Evolutionary conservation across 2,329 filamentous ascomycete genomes (phyloP).

Genomic region (Aspergillus sp.): DNA sequence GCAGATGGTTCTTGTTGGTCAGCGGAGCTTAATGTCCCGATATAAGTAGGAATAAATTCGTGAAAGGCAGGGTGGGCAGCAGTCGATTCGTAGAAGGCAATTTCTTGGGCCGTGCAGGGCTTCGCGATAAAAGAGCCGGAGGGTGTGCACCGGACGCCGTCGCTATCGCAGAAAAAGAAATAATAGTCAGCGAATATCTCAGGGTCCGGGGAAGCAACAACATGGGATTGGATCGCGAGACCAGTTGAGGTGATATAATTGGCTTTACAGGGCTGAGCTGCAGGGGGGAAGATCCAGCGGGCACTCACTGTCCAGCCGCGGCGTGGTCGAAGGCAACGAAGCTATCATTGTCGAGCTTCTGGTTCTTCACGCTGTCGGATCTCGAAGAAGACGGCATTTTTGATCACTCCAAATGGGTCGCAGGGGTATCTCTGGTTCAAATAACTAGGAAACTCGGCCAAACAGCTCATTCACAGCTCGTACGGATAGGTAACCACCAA

Average conservation of each 20-base stretch:
- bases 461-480: slow-evolving; percentile 1
- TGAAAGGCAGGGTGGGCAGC: slow-evolving; percentile 70
- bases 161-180: slow-evolving; percentile 53
- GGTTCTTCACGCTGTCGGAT: slow-evolving; percentile 33
- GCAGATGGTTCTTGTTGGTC: slow-evolving; percentile 45
- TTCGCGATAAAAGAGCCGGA: slow-evolving; percentile 89
- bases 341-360: slow-evolving; percentile 38
- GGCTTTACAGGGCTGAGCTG: slow-evolving; percentile 10
- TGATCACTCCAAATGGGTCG: background rate
- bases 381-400: slow-evolving; percentile 34
- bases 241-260: background rate
- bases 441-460: background rate
- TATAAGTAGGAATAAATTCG: slow-evolving; percentile 78
- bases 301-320: slow-evolving; percentile 51
- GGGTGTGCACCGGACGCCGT: slow-evolving; percentile 82
- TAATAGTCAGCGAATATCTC: background rate
- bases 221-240: background rate
- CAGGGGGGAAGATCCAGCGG: slow-evolving; percentile 7
- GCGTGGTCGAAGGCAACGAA: slow-evolving; percentile 47
- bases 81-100: slow-evolving; percentile 84
- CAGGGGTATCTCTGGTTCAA: slow-evolving; percentile 7
- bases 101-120: slow-evolving; percentile 81
- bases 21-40: slow-evolving; percentile 75
- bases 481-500: background rate
- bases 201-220: background rate